Conservation (phyloP, 352 stramenopile genomes). For the Globisporangium paddicum region DNA sequence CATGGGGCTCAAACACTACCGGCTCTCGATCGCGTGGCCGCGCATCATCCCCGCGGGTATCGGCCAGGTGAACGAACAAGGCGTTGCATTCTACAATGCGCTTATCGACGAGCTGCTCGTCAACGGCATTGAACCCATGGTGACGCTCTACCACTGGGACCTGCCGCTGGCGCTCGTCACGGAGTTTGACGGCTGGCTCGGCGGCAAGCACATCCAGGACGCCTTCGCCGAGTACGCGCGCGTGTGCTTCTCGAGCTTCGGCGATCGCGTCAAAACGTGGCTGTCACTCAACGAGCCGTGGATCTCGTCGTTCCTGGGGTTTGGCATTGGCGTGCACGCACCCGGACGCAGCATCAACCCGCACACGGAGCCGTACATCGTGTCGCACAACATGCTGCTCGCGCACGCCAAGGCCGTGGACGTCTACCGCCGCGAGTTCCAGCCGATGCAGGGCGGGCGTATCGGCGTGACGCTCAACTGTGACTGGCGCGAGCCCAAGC, state of each 20-base stretch:
- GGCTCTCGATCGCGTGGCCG: slow-evolving; percentile 86
- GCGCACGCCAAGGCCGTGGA: slow-evolving; percentile 80
- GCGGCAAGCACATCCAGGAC: slow-evolving; percentile 29
- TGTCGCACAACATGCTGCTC: slow-evolving; percentile 87
- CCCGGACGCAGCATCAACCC: slow-evolving; percentile 45
- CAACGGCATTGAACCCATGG: slow-evolving; percentile 66
- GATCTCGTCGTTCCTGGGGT: slow-evolving; percentile 81
- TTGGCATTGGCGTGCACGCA: slow-evolving; percentile 82
- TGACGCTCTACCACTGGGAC: slow-evolving; percentile 95
- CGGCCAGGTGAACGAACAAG: slow-evolving; percentile 61
- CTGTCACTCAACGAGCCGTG: slow-evolving; percentile 93
- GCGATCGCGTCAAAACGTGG: slow-evolving; percentile 91
- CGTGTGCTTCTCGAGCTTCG: slow-evolving; percentile 89
- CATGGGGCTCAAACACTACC: slow-evolving; percentile 80
- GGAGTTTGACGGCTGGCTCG: slow-evolving; percentile 70
- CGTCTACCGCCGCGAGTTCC: slow-evolving; percentile 84
- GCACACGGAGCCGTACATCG: slow-evolving; percentile 77
- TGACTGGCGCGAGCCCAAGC: slow-evolving; percentile 84
- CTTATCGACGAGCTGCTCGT: slow-evolving; percentile 73
- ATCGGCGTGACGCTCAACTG: slow-evolving; percentile 91
- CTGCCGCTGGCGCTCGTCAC: slow-evolving; percentile 84
- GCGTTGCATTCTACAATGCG: slow-evolving; percentile 80
- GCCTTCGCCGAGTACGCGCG: slow-evolving; percentile 83
- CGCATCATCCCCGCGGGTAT: slow-evolving; percentile 85
- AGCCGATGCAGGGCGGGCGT: slow-evolving; percentile 45